These are phyloP conservation scores for Sonneratia caseolaris DNA, from an alignment of 345 rosid species.

Conservation along the genomic window DNA sequence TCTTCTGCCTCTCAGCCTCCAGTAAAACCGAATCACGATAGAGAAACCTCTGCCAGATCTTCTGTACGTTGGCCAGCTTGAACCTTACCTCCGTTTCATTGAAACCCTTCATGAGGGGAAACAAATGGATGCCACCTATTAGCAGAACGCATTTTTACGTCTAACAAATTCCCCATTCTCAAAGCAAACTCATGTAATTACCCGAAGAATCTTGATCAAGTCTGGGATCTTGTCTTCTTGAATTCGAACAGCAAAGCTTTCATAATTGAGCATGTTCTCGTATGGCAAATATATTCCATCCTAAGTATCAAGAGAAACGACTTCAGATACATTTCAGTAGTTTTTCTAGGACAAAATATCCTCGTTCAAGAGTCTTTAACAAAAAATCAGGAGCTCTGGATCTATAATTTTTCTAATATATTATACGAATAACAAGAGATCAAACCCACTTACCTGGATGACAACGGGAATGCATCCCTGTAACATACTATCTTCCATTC, in stretches of 20 bases:
- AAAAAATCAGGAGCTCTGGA: not conserved
- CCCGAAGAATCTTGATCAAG: constrained; percentile 75
- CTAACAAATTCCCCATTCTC: not conserved
- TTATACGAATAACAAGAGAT: not conserved
- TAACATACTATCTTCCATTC: constrained; percentile 93
- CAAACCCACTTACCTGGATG: constrained; percentile 55
- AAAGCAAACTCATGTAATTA: constrained; percentile 18
- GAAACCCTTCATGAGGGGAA: constrained; percentile 35
- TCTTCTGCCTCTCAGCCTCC: constrained; percentile 79
- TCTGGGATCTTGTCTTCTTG: constrained; percentile 81
- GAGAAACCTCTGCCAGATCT: constrained; percentile 82
- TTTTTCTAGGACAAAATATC: not conserved
- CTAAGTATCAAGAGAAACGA: constrained; percentile 24
- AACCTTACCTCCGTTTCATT: constrained; percentile 64
- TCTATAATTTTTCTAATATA: not conserved
- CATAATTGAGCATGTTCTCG: constrained; percentile 86
- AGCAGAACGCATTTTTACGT: not conserved
- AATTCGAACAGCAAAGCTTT: constrained; percentile 84
- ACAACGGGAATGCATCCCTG: constrained; percentile 96
- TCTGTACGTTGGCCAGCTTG: constrained; percentile 57
- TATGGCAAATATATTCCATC: constrained; percentile 93
- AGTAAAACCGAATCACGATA: constrained; percentile 71
- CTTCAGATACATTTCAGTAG: not conserved
- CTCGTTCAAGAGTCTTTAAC: not conserved
- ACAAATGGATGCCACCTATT: not conserved